These are phyloP conservation scores for Vachellia collinsii DNA, from an alignment of 306 rosid species.

Conservation along the genomic window DNA sequence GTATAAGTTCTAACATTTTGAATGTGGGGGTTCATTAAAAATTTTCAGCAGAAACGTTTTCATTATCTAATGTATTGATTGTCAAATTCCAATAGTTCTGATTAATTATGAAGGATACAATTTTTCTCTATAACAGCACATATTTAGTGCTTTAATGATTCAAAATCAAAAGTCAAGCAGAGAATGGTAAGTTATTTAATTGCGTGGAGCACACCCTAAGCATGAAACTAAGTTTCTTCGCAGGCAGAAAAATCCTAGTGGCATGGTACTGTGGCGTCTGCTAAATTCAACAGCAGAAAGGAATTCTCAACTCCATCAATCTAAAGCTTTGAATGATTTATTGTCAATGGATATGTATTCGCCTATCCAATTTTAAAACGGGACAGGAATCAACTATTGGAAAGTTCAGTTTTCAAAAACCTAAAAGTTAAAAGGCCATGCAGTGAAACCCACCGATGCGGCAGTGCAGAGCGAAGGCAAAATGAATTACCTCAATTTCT, in stretches of 20 bases:
- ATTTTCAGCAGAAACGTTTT: no score
- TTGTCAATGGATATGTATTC: background rate
- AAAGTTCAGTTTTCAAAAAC: background rate
- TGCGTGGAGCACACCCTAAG: background rate
- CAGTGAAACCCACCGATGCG: background rate
- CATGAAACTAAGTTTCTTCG: background rate
- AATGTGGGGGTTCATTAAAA: no score
- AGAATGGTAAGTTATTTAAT: background rate
- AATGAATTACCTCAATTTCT: constrained; percentile 78
- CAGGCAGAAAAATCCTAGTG: constrained; percentile 9
- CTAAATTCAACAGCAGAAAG: background rate
- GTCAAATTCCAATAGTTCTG: no score
- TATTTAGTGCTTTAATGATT: background rate
- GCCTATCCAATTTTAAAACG: background rate
- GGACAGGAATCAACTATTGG: background rate
- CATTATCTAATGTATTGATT: background rate
- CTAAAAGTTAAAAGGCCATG: background rate
- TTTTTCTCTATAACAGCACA: background rate
- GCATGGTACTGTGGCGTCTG: background rate
- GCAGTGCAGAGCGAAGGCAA: background rate
- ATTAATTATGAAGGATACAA: background rate
- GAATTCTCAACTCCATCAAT: constrained; percentile 3
- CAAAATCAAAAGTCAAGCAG: background rate
- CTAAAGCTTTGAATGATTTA: background rate
- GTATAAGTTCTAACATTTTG: background rate